Conservation (phyloP, 805 yeast genomes). For the Yarrowia sp. region DNA sequence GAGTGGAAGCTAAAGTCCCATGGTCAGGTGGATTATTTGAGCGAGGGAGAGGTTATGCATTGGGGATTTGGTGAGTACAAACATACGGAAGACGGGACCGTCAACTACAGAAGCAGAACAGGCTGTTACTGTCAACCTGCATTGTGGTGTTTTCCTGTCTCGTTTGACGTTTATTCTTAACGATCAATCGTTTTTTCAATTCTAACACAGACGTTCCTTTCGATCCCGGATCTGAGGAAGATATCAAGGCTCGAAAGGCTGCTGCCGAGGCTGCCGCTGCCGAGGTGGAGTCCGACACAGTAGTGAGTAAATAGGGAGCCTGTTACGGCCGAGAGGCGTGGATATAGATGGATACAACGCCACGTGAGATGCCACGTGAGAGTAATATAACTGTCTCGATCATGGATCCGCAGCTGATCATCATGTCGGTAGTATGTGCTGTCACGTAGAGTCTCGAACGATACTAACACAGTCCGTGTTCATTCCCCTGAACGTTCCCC, state of each 20-base stretch:
- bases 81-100: neutral
- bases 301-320: slow-evolving; percentile 40
- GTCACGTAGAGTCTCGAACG: neutral
- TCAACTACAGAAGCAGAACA: too few relatives aligned
- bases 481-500: slow-evolving; percentile 59
- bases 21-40: slow-evolving; percentile 75
- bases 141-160: too few relatives aligned
- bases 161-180: neutral
- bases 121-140: too few relatives aligned
- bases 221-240: slow-evolving; percentile 92
- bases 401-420: neutral
- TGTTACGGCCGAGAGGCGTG: slow-evolving; percentile 4
- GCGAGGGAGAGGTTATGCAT: slow-evolving; percentile 88
- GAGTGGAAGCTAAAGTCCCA: slow-evolving; percentile 71
- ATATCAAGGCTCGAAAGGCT: slow-evolving; percentile 54
- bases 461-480: slow-evolving; percentile 52
- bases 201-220: slow-evolving; percentile 53
- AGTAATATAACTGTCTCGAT: slow-evolving; percentile 11
- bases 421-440: slow-evolving; percentile 19
- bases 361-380: slow-evolving; percentile 19
- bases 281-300: slow-evolving; percentile 28
- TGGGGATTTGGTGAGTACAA: slow-evolving; percentile 74
- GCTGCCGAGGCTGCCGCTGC: slow-evolving; percentile 39
- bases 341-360: slow-evolving; percentile 4
- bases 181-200: too few relatives aligned